Evolutionary conservation across 495 filamentous ascomycete species (phyloP).

Genomic region (Penicillium lividum): DNA sequence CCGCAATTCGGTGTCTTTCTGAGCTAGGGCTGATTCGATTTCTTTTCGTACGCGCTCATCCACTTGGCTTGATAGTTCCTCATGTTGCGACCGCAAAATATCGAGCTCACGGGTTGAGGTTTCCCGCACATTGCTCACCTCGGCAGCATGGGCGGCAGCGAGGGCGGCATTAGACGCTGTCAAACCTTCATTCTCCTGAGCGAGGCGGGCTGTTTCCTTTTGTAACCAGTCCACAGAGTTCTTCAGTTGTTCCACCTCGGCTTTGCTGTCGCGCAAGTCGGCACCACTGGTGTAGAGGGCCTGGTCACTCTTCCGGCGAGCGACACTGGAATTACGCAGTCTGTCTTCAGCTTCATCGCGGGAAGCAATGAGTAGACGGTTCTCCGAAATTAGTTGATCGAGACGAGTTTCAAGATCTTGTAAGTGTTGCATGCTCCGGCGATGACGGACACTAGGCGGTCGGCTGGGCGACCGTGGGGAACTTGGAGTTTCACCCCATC

Average conservation of each 20-base stretch:
- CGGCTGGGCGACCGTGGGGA: constrained; percentile 93
- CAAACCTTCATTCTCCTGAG: constrained; percentile 72
- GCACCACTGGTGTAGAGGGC: constrained; percentile 57
- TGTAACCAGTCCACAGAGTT: constrained; percentile 75
- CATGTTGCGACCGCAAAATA: constrained; percentile 57
- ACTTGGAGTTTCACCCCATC: constrained; percentile 87
- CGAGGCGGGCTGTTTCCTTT: constrained; percentile 72
- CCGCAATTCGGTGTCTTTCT: constrained; percentile 78
- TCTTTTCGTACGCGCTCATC: constrained; percentile 62
- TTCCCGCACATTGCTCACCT: constrained; percentile 57
- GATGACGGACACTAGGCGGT: constrained; percentile 91
- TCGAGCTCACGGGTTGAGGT: constrained; percentile 62
- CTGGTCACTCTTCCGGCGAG: constrained; percentile 54
- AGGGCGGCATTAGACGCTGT: constrained; percentile 67
- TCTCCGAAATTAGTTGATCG: constrained; percentile 80
- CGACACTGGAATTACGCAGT: constrained; percentile 57
- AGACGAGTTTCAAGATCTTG: constrained; percentile 73
- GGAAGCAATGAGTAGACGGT: constrained; percentile 71
- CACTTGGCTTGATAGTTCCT: constrained; percentile 61
- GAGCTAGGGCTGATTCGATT: constrained; percentile 59
- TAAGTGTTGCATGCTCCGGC: constrained; percentile 93
- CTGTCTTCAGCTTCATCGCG: constrained; percentile 66
- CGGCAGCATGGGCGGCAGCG: constrained; percentile 63
- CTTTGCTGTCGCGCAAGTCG: constrained; percentile 61
- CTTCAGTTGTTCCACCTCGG: constrained; percentile 78